These are phyloP conservation scores for Agarophyton chilense DNA, from an alignment of 23 red algal genomes.

Conservation along the genomic window DNA sequence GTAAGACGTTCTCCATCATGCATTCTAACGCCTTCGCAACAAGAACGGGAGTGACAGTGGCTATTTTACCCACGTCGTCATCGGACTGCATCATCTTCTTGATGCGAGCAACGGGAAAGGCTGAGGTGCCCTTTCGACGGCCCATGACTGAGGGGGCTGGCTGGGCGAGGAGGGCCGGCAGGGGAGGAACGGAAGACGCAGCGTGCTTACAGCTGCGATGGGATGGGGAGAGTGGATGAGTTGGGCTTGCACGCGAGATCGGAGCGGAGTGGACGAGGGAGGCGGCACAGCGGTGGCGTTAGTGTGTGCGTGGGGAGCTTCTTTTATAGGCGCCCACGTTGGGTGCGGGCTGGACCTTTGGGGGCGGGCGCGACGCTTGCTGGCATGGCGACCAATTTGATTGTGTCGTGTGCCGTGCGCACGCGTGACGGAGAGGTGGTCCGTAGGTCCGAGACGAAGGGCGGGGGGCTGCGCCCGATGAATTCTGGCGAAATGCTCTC, in stretches of 20 bases:
- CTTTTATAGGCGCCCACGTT: constrained; percentile 8
- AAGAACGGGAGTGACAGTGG: constrained; percentile 81
- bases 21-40: constrained; percentile 86
- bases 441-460: neutral
- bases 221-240: neutral
- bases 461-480: neutral
- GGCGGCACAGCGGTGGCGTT: too few relatives aligned
- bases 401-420: neutral
- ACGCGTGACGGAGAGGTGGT: too few relatives aligned
- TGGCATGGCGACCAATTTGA: neutral
- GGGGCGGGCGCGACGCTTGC: neutral
- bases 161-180: neutral
- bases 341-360: neutral
- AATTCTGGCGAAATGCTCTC: neutral
- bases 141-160: constrained; percentile 50
- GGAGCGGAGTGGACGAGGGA: neutral
- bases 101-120: constrained; percentile 89
- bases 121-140: constrained; percentile 66
- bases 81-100: constrained; percentile 98
- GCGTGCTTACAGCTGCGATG: neutral
- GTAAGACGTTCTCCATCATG: constrained; percentile 82
- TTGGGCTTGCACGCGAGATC: neutral
- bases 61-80: constrained; percentile 95
- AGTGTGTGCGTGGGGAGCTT: too few relatives aligned
- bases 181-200: neutral